Percentiles rank a stretch among this genome's conserved stretches.
Evolutionary conservation across 331 rosid species (phyloP).

Genomic region (Stylosanthes scabra): DNA sequence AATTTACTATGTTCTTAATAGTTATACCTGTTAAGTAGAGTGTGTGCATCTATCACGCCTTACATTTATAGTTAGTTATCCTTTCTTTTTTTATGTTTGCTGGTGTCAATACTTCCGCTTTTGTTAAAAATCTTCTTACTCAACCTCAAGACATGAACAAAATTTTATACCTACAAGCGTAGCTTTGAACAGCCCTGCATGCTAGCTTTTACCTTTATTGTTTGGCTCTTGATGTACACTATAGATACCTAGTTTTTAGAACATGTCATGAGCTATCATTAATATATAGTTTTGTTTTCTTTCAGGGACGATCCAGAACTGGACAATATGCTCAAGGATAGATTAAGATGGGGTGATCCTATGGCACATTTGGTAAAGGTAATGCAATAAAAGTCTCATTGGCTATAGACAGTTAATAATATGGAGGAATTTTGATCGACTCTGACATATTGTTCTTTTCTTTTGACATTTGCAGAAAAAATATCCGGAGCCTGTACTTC

Average conservation of each 20-base stretch:
- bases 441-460: constrained; percentile 34
- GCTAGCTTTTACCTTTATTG: too few relatives aligned
- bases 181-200: constrained; percentile 7
- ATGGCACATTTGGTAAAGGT: constrained; percentile 97
- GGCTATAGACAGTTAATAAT: background rate
- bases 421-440: constrained; percentile 19
- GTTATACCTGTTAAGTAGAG: background rate
- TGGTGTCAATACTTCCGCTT: constrained; percentile 1
- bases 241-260: too few relatives aligned
- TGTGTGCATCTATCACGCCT: background rate
- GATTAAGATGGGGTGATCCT: constrained; percentile 93
- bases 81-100: background rate
- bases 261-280: too few relatives aligned
- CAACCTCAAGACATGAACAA: background rate
- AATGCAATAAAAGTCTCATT: constrained; percentile 31
- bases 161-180: background rate
- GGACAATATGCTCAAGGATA: constrained; percentile 74
- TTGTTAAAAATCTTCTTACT: background rate
- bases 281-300: background rate
- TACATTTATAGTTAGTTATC: background rate
- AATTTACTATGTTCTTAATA: constrained; percentile 15
- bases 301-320: constrained; percentile 86
- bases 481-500: constrained; percentile 58
- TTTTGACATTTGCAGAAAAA: constrained; percentile 65
- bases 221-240: too few relatives aligned